These are phyloP conservation scores for Fragilaria radians DNA, from an alignment of 108 stramenopile species.

Conservation along the genomic window DNA sequence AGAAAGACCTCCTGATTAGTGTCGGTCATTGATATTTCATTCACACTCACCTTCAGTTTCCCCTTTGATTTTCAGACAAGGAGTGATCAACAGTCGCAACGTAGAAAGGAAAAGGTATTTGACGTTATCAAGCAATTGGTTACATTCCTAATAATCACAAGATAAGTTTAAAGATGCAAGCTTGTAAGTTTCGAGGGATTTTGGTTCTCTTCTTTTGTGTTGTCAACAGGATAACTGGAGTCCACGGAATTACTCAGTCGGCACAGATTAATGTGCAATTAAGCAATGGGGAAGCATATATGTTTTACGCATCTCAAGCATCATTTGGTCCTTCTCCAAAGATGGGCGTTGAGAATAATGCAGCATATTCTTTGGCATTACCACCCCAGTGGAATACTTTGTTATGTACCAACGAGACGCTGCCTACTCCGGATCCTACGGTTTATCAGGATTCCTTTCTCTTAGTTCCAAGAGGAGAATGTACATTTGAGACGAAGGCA, in stretches of 20 bases:
- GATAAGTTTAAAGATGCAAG: no score
- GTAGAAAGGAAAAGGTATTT: no score
- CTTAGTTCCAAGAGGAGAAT: slow-evolving; percentile 60
- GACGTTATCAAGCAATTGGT: no score
- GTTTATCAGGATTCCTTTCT: slow-evolving; percentile 24
- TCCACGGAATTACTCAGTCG: slow-evolving; percentile 40
- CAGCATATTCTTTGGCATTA: slow-evolving; percentile 8
- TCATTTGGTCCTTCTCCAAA: slow-evolving; percentile 41
- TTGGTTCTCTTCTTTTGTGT: background rate
- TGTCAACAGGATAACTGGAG: background rate
- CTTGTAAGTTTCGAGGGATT: no score
- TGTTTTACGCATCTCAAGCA: slow-evolving; percentile 69
- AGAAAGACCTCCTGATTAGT: no score
- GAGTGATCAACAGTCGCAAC: no score
- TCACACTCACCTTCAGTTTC: no score
- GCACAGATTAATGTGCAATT: slow-evolving; percentile 31
- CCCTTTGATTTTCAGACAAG: no score
- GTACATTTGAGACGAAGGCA: slow-evolving; percentile 69
- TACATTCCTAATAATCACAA: no score
- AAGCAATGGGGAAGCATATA: slow-evolving; percentile 4
- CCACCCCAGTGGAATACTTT: slow-evolving; percentile 30
- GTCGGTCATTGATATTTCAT: no score
- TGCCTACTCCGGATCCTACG: slow-evolving; percentile 12
- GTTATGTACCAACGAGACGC: slow-evolving; percentile 40
- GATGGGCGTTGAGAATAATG: slow-evolving; percentile 7